phyloP scores from a whole-genome alignment of 768 basidiomycete species.

The Boletus patriciae region DNA sequence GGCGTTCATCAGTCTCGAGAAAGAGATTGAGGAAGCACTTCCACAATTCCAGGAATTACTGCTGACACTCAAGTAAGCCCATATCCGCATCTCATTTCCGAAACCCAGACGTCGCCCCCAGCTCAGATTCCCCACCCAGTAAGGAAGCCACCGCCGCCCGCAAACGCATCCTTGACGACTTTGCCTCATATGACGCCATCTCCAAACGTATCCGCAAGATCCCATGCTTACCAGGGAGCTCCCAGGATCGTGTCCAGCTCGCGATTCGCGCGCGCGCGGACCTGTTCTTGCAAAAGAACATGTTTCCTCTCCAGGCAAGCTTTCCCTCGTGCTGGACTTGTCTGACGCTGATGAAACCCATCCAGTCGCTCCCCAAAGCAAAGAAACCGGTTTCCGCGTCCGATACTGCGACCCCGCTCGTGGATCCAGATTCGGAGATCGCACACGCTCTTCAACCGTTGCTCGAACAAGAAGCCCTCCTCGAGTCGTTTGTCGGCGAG shows the following conservation, averaged over 20 bases:
- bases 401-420: conserved; percentile 26
- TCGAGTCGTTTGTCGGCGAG: conserved; percentile 89
- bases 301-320: conserved; percentile 55
- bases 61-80: conserved; percentile 57
- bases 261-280: conserved; percentile 78
- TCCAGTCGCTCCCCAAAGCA: conserved; percentile 50
- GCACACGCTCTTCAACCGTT: conserved; percentile 81
- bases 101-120: conserved; percentile 3
- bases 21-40: conserved; percentile 85
- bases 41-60: conserved; percentile 89
- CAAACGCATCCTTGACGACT: conserved; percentile 80
- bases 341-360: background rate
- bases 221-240: conserved; percentile 63
- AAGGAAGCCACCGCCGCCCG: conserved; percentile 70
- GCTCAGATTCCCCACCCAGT: conserved; percentile 52
- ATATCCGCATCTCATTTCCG: conserved; percentile 10
- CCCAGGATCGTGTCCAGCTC: conserved; percentile 80
- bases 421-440: conserved; percentile 67
- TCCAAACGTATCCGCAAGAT: conserved; percentile 81
- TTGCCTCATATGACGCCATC: conserved; percentile 85
- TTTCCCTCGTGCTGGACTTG: background rate
- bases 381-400: conserved; percentile 30
- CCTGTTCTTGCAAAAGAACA: conserved; percentile 83
- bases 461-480: conserved; percentile 89
- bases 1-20: conserved; percentile 73